A percentile compares a stretch with the other conserved stretches of the same genome.
Conservation (phyloP, 257 asterid genomes). For the Capsicum rhomboideum region DNA sequence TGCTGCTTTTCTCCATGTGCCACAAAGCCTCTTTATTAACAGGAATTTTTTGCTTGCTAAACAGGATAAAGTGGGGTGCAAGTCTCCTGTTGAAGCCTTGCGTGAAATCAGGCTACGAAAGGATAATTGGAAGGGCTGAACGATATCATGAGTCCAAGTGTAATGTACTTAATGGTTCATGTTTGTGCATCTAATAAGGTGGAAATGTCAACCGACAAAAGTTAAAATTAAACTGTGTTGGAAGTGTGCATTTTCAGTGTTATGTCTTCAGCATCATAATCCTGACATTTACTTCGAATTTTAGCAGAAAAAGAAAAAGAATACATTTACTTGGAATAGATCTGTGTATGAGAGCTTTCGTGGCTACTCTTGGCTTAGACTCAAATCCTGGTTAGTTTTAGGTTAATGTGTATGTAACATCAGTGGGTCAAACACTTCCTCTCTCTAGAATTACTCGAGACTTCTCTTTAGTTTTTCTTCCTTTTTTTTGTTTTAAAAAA, state of each 20-base stretch:
- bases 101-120: conserved; percentile 58
- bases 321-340: no score
- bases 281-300: neutral
- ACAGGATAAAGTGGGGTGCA: conserved; percentile 66
- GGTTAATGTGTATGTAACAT: neutral
- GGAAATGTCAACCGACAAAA: neutral
- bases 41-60: conserved; percentile 1
- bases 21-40: neutral
- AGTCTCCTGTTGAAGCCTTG: conserved; percentile 75
- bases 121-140: conserved; percentile 51
- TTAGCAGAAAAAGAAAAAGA: no score
- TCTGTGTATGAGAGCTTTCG: neutral
- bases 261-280: neutral
- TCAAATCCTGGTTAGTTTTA: neutral
- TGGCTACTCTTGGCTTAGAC: neutral
- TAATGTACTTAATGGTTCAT: neutral
- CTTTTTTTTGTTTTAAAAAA: no score
- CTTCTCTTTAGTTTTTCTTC: no score
- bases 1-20: neutral
- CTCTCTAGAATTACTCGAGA: no score
- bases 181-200: neutral
- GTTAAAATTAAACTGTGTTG: neutral
- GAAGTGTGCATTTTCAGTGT: neutral
- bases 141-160: neutral
- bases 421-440: no score